phyloP scores from a whole-genome alignment of 306 rosid genomes.

The Medicago ruthenica region DNA sequence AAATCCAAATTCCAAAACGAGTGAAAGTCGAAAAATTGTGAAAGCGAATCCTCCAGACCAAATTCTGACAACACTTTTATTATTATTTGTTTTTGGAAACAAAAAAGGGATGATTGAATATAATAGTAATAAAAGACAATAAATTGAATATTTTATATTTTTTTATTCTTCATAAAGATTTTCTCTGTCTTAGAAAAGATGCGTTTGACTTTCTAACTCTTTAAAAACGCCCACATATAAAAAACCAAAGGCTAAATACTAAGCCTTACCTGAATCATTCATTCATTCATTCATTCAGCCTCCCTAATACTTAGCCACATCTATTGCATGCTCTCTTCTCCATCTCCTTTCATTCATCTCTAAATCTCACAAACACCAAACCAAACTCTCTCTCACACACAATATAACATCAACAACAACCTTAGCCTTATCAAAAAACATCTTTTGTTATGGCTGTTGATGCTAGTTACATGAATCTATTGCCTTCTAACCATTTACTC shows the following conservation, averaged over 20 bases:
- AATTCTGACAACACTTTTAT: conserved; percentile 55
- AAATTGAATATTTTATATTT: background rate
- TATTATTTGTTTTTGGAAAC: conserved; percentile 7
- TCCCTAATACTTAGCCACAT: conserved; percentile 46
- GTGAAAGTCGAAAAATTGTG: conserved; percentile 35
- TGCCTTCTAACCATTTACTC: conserved; percentile 62
- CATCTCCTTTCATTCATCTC: conserved; percentile 4
- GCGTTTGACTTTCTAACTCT: conserved; percentile 60
- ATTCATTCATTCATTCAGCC: conserved; percentile 29
- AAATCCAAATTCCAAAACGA: conserved; percentile 26
- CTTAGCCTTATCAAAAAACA: conserved; percentile 1
- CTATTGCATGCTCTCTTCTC: conserved; percentile 65
- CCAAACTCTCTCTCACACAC: background rate
- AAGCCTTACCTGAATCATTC: conserved; percentile 41
- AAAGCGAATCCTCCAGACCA: conserved; percentile 46
- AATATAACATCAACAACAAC: background rate
- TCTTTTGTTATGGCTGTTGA: conserved; percentile 74
- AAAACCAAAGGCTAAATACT: conserved; percentile 46
- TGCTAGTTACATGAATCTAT: conserved; percentile 63
- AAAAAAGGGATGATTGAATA: background rate
- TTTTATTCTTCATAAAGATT: conserved; percentile 15
- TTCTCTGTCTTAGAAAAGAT: conserved; percentile 48
- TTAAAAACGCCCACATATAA: conserved; percentile 28
- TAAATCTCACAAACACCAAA: background rate
- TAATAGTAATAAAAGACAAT: background rate